These are phyloP conservation scores for Colletotrichum sp. DNA, from an alignment of 2,329 filamentous ascomycete genomes.

Conservation along the genomic window DNA sequence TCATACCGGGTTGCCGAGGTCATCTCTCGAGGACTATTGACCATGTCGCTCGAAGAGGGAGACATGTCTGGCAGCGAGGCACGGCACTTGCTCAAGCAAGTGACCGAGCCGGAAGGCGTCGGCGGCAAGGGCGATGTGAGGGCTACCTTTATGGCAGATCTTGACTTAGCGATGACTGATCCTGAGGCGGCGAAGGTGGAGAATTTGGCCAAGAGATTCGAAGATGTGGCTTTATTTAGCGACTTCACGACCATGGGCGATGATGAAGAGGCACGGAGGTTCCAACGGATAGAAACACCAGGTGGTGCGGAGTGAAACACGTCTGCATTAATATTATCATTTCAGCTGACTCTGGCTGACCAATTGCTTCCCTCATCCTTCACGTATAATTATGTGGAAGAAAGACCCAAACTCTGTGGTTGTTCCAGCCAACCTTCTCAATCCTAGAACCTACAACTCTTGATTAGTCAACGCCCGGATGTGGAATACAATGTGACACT, in stretches of 20 bases:
- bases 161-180: slow-evolving; percentile 37
- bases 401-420: background rate
- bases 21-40: slow-evolving; percentile 36
- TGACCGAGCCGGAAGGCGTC: slow-evolving; percentile 28
- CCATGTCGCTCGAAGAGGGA: slow-evolving; percentile 37
- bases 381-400: background rate
- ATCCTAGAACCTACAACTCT: background rate
- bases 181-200: slow-evolving; percentile 37
- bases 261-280: background rate
- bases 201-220: slow-evolving; percentile 35
- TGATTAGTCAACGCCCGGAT: background rate
- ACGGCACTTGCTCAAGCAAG: slow-evolving; percentile 31
- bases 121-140: slow-evolving; percentile 28
- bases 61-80: slow-evolving; percentile 33
- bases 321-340: background rate
- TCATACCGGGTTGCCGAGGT: slow-evolving; percentile 40
- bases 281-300: background rate
- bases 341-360: background rate
- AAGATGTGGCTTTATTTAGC: slow-evolving; percentile 35
- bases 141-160: slow-evolving; percentile 41
- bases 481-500: background rate
- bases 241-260: slow-evolving; percentile 28
- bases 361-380: background rate
- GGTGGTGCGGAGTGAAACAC: background rate
- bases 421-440: background rate